Base-by-base conservation (phyloP, 441 rosid genomes). In the Croton setiger region DNA sequence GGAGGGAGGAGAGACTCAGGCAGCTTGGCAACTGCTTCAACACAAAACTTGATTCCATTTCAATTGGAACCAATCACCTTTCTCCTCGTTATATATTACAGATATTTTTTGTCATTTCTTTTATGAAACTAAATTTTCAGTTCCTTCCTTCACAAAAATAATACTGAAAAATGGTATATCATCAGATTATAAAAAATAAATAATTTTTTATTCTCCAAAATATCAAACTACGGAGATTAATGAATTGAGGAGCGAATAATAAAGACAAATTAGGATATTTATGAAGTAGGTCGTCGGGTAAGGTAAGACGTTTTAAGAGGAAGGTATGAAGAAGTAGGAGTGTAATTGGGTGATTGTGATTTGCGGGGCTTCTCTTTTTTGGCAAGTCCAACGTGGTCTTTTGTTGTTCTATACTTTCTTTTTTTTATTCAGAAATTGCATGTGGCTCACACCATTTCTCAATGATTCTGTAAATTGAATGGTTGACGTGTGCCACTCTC, bases 261-360 rank as follows among this genome's bases (percentile, higher is more conserved):
- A n/a, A n/a, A n/a, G n/a, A n/a, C n/a, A n/a, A n/a, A n/a, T n/a
- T n/a, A n/a, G n/a, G n/a, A n/a, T n/a, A n/a, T n/a, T n/a, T n/a
- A n/a, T n/a, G n/a, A n/a, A n/a, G n/a, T n/a, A n/a, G n/a, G n/a
- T n/a, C n/a, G n/a, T n/a, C n/a, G n/a, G n/a, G n/a, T n/a, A n/a
- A n/a, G n/a, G n/a, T n/a, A n/a, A n/a, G n/a, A n/a, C n/a, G n/a
- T n/a, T n/a, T n/a, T n/a, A n/a, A n/a, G n/a, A n/a, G n/a, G n/a
- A n/a, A n/a, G n/a, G n/a, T n/a, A n/a, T n/a, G n/a, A n/a, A n/a
- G n/a, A n/a, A n/a, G n/a, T n/a, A n/a, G n/a, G n/a, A n/a, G n/a
- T n/a, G n/a, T n/a, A 76, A 85, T 87, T 86, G 90, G 93, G 62
- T 68, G 69, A n/a, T 35, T 64, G 55, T 17, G 89, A 85, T 80